Evolutionary conservation across 208 protist genomes (phyloP).

Genomic region (Leishmania amazonensis): DNA sequence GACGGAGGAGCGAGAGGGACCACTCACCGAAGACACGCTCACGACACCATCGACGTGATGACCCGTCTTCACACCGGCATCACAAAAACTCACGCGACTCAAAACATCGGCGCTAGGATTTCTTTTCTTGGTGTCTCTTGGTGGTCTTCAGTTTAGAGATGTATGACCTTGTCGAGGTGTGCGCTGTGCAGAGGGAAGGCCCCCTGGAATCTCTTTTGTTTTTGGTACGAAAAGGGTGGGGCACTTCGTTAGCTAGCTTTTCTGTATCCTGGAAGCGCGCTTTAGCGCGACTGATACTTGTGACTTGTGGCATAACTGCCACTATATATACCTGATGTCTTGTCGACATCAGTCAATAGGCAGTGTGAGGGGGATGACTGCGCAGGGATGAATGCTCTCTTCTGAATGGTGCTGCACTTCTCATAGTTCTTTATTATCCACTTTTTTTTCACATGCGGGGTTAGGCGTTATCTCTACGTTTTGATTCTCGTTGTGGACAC

Average conservation of each 20-base stretch:
- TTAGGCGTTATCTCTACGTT: not conserved
- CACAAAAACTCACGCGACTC: conserved; percentile 20
- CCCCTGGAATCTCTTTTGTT: not conserved
- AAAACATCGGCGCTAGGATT: conserved; percentile 12
- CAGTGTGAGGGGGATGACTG: not conserved
- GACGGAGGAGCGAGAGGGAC: not conserved
- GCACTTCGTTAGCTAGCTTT: not conserved
- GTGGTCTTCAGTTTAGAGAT: conserved; percentile 3
- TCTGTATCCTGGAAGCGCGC: not conserved
- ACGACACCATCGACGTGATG: conserved; percentile 1
- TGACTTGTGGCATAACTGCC: not conserved
- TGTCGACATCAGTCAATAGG: not conserved
- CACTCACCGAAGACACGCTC: conserved; percentile 5
- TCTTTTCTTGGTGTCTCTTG: conserved; percentile 12
- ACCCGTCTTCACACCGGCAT: conserved; percentile 10
- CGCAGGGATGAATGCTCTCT: not conserved
- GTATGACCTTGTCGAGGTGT: not conserved
- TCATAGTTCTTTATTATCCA: not conserved
- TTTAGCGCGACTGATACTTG: not conserved
- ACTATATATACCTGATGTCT: not conserved
- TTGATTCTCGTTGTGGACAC: not conserved
- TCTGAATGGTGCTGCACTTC: not conserved
- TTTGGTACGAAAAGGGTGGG: not conserved
- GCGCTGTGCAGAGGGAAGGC: not conserved
- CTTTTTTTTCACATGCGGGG: not conserved